A percentile compares a stretch with the other conserved stretches of the same genome.
These are phyloP conservation scores for Xylariomycetidae sp. DNA, from an alignment of 2,329 filamentous ascomycete genomes.

Conservation along the genomic window DNA sequence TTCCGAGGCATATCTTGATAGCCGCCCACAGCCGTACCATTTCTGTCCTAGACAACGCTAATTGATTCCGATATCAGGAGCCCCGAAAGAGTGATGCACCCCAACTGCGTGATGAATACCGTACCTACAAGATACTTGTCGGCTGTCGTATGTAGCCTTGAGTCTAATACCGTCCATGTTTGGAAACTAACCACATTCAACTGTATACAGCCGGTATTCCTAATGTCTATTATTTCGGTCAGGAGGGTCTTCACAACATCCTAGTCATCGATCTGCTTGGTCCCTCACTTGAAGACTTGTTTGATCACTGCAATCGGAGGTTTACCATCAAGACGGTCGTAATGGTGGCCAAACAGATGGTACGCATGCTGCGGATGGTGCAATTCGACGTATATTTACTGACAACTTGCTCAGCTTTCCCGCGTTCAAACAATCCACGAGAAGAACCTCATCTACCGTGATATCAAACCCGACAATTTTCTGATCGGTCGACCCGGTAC, in stretches of 20 bases:
- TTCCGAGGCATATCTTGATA: too few species aligned
- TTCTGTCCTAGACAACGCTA: too few species aligned
- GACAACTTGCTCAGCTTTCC: constrained; percentile 58
- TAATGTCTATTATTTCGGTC: constrained; percentile 99
- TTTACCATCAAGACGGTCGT: constrained; percentile 98
- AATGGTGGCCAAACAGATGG: constrained; percentile 99
- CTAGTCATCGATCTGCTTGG: constrained; percentile 95
- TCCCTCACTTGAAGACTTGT: constrained; percentile 91
- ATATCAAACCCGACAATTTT: constrained; percentile 99
- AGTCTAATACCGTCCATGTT: constrained; percentile 9
- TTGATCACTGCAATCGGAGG: constrained; percentile 92
- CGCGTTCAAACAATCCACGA: constrained; percentile 93
- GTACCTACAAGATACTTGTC: constrained; percentile 98
- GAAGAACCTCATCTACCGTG: constrained; percentile 97
- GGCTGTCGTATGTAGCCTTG: constrained; percentile 79
- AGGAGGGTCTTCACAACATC: constrained; percentile 98
- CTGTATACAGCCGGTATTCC: constrained; percentile 79
- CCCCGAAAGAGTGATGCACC: constrained; percentile 97
- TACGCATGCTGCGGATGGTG: too few species aligned
- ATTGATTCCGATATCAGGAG: constrained; percentile 58
- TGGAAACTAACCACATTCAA: constrained; percentile 18
- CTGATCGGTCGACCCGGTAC: constrained; percentile 88
- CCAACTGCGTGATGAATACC: constrained; percentile 95
- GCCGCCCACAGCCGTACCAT: too few species aligned
- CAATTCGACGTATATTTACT: too few species aligned